Percentiles rank a stretch among this genome's conserved stretches.
Evolutionary conservation across 2,329 filamentous ascomycete species (phyloP).

Genomic region (Sporothrix pseudoabietina): DNA sequence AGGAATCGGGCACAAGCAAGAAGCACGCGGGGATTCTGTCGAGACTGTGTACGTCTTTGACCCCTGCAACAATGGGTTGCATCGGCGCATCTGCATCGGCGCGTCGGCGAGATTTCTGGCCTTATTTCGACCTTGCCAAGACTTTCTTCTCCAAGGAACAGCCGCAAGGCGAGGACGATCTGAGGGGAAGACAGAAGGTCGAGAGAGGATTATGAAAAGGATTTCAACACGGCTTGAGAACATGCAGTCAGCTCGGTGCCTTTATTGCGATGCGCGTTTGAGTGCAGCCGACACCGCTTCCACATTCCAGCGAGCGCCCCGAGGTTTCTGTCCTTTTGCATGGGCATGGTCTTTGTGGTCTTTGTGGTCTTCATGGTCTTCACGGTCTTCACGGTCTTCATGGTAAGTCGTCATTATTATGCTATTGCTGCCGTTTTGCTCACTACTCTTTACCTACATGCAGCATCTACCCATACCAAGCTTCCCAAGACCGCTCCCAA

Average conservation of each 20-base stretch:
- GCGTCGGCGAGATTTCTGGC: neutral
- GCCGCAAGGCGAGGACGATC: neutral
- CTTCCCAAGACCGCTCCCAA: neutral
- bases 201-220: neutral
- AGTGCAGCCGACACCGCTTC: neutral
- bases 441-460: neutral
- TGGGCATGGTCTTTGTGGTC: too few species aligned
- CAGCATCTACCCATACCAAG: neutral
- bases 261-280: neutral
- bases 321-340: neutral
- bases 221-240: neutral
- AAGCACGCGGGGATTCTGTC: neutral
- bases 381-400: too few species aligned
- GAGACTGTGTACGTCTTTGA: neutral
- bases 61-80: neutral
- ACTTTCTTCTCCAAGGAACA: neutral
- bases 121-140: neutral
- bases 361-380: too few species aligned
- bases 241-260: neutral
- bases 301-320: neutral
- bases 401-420: neutral
- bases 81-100: neutral
- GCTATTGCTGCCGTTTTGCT: neutral
- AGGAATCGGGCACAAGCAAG: neutral
- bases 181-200: neutral